Evolutionary conservation across 2,329 filamentous ascomycete genomes (phyloP).

Genomic region (Aspergillus flavus): DNA sequence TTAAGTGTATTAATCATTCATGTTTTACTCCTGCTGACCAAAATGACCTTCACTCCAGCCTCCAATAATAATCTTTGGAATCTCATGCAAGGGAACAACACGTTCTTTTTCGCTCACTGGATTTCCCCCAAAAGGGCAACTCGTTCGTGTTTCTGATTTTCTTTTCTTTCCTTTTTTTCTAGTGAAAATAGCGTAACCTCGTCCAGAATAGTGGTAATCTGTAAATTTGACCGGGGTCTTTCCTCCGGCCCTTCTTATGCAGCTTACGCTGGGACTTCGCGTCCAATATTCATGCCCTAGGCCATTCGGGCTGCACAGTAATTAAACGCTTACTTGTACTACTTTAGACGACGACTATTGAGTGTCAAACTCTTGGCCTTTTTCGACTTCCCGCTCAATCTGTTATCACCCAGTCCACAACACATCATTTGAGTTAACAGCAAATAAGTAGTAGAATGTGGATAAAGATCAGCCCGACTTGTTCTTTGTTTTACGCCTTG

Average conservation of each 20-base stretch:
- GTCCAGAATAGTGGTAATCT: not conserved
- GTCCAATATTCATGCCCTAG: not conserved
- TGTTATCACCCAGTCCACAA: not conserved
- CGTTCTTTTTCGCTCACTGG: not conserved
- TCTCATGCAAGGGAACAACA: not conserved
- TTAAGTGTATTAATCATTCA: not conserved
- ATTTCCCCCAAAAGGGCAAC: not conserved
- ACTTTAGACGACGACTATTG: not conserved
- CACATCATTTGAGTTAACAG: not conserved
- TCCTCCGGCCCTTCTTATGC: not conserved
- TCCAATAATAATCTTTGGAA: not conserved
- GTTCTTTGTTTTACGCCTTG: not conserved
- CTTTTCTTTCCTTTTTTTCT: not conserved
- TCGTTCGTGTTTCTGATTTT: not conserved
- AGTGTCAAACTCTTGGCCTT: not conserved
- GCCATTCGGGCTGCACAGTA: not conserved
- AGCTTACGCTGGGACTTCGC: not conserved
- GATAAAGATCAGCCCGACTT: not conserved
- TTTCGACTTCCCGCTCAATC: not conserved
- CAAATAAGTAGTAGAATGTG: not conserved
- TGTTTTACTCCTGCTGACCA: not conserved
- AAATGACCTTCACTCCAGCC: not conserved
- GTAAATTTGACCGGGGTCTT: not conserved
- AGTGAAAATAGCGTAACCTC: not conserved
- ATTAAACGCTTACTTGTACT: not conserved